Percentiles rank a stretch among this genome's conserved stretches.
These are phyloP conservation scores for Polyplosphaeria fusca DNA, from an alignment of 495 filamentous ascomycete genomes.

Conservation along the genomic window DNA sequence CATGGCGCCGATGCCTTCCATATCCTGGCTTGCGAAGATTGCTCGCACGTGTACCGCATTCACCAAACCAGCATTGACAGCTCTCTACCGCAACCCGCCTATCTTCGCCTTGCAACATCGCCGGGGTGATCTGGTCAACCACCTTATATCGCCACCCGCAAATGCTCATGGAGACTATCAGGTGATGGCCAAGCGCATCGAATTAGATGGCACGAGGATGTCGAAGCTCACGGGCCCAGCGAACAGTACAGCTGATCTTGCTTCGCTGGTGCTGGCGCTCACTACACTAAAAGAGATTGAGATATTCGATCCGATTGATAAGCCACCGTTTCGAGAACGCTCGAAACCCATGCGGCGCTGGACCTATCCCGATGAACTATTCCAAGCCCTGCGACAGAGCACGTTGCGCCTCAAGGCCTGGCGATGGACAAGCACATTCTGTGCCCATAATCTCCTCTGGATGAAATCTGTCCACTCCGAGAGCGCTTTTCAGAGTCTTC, in stretches of 20 bases:
- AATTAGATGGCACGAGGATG: slow-evolving; percentile 54
- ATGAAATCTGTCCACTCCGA: slow-evolving; percentile 56
- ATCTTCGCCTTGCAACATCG: slow-evolving; percentile 52
- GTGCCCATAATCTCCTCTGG: slow-evolving; percentile 44
- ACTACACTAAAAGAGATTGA: slow-evolving; percentile 54
- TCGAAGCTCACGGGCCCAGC: slow-evolving; percentile 16
- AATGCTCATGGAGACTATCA: slow-evolving; percentile 53
- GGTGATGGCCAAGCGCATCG: slow-evolving; percentile 66
- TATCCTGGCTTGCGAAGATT: slow-evolving; percentile 59
- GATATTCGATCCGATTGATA: slow-evolving; percentile 53
- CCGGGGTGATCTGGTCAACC: slow-evolving; percentile 47
- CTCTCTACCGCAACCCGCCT: slow-evolving; percentile 67
- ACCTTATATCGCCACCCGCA: slow-evolving; percentile 47
- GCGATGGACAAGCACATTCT: slow-evolving; percentile 74
- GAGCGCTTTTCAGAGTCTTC: slow-evolving; percentile 57
- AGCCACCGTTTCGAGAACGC: slow-evolving; percentile 53
- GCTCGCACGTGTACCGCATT: slow-evolving; percentile 64
- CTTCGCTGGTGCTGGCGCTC: slow-evolving; percentile 54
- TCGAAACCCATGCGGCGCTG: slow-evolving; percentile 50
- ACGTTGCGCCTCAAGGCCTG: slow-evolving; percentile 59
- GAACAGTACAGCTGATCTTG: slow-evolving; percentile 12
- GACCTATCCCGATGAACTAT: slow-evolving; percentile 59
- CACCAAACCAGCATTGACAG: slow-evolving; percentile 69
- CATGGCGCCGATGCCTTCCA: slow-evolving; percentile 42
- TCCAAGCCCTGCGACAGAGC: slow-evolving; percentile 51